Conservation (phyloP, 164 flowering plant species). For the Umbellularia californica region DNA sequence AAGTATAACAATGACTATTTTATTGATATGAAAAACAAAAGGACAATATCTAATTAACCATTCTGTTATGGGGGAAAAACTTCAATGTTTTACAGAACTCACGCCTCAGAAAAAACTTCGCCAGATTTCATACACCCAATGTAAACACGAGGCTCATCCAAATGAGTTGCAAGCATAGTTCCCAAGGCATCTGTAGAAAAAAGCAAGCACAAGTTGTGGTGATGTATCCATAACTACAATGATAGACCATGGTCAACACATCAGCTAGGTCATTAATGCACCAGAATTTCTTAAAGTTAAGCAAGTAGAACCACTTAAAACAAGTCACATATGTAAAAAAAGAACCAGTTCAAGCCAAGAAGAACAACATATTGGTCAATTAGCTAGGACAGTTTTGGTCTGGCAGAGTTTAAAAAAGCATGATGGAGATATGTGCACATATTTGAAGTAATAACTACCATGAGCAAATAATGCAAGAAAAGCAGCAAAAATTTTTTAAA, state of each 20-base stretch:
- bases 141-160: slow-evolving; percentile 83
- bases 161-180: slow-evolving; percentile 55
- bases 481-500: too few species aligned
- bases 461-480: neutral
- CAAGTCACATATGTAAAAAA: too few species aligned
- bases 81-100: slow-evolving; percentile 24
- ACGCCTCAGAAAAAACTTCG: slow-evolving; percentile 68
- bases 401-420: neutral
- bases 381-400: neutral
- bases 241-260: neutral
- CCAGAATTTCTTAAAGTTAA: neutral
- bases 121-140: slow-evolving; percentile 95
- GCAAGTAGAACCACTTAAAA: neutral
- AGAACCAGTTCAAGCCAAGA: too few species aligned
- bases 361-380: neutral
- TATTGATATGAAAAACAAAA: neutral
- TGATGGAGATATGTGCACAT: neutral
- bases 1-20: slow-evolving; percentile 9
- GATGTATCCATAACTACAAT: neutral
- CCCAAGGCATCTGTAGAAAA: slow-evolving; percentile 65
- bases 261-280: neutral
- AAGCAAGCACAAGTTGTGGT: neutral
- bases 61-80: neutral
- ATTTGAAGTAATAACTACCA: neutral
- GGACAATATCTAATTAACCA: neutral